A percentile compares a stretch with the other conserved stretches of the same genome.
Evolutionary conservation across 2,329 filamentous ascomycete species (phyloP).

Genomic region (Fusarium nelsonii): DNA sequence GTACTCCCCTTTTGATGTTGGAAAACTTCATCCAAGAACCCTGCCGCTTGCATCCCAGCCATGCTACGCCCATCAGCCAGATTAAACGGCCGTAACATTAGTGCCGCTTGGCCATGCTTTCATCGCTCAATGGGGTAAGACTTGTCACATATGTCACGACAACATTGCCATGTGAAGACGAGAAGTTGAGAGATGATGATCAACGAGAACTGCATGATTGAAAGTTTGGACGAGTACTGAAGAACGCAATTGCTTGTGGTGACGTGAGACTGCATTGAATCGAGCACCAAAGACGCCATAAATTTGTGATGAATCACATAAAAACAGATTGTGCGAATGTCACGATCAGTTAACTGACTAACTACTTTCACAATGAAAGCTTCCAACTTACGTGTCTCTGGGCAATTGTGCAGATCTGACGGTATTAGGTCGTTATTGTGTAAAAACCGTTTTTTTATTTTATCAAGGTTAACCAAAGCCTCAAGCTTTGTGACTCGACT

Average conservation of each 20-base stretch:
- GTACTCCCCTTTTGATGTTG: background rate
- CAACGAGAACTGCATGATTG: background rate
- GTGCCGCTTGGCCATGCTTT: slow-evolving; percentile 19
- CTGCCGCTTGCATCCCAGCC: background rate
- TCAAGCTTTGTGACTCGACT: too few relatives aligned
- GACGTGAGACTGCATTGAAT: background rate
- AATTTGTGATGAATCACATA: slow-evolving; percentile 25
- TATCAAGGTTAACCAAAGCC: too few relatives aligned
- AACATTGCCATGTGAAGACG: background rate
- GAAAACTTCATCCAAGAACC: slow-evolving; percentile 6
- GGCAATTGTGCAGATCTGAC: too few relatives aligned
- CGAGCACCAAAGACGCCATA: background rate
- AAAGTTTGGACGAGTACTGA: background rate
- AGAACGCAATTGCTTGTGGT: background rate
- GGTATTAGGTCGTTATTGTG: too few relatives aligned
- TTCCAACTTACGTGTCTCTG: too few relatives aligned
- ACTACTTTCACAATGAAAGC: background rate
- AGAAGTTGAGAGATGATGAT: background rate
- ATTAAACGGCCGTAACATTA: slow-evolving; percentile 5
- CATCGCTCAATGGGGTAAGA: slow-evolving; percentile 25
- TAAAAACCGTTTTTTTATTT: too few relatives aligned
- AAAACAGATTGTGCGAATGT: background rate
- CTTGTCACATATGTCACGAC: background rate
- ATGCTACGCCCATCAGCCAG: background rate
- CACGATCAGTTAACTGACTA: background rate